Conservation (phyloP, 768 basidiomycete genomes). For the Peribolospora kevripleyi region DNA sequence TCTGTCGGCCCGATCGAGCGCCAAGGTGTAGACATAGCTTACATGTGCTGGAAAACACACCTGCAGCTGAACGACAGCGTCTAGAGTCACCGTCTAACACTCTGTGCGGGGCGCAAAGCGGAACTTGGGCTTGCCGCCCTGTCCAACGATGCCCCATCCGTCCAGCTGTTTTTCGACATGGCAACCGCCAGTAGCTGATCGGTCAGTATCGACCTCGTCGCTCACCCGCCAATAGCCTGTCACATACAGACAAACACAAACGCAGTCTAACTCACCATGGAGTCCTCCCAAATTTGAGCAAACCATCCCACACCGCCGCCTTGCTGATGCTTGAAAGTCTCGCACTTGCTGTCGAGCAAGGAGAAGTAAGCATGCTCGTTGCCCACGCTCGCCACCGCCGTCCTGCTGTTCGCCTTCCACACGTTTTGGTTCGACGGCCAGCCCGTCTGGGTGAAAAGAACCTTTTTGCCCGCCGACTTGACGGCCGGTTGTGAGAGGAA, state of each 20-base stretch:
- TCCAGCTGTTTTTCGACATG: slow-evolving; percentile 19
- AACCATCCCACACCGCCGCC: slow-evolving; percentile 59
- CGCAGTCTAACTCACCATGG: not conserved
- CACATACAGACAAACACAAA: not conserved
- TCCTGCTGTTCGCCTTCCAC: slow-evolving; percentile 45
- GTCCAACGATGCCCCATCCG: slow-evolving; percentile 38
- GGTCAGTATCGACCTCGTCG: slow-evolving; percentile 24
- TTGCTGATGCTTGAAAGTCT: slow-evolving; percentile 32
- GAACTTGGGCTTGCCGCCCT: slow-evolving; percentile 32
- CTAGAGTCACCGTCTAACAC: slow-evolving; percentile 20
- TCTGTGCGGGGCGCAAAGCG: slow-evolving; percentile 18
- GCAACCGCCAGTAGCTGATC: no score
- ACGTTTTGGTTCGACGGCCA: slow-evolving; percentile 11
- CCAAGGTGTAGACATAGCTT: no score
- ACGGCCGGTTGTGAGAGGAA: not conserved
- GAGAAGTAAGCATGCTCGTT: slow-evolving; percentile 32
- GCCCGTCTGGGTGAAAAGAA: slow-evolving; percentile 3
- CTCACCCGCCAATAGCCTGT: not conserved
- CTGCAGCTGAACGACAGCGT: no score
- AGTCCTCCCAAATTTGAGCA: slow-evolving; percentile 41
- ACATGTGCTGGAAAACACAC: no score
- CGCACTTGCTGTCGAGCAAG: slow-evolving; percentile 39
- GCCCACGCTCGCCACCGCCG: slow-evolving; percentile 20
- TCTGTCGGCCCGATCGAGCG: no score
- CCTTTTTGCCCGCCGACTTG: not conserved